Conservation (phyloP, 2,329 filamentous ascomycete species). For the Cyclaneusma minus region DNA sequence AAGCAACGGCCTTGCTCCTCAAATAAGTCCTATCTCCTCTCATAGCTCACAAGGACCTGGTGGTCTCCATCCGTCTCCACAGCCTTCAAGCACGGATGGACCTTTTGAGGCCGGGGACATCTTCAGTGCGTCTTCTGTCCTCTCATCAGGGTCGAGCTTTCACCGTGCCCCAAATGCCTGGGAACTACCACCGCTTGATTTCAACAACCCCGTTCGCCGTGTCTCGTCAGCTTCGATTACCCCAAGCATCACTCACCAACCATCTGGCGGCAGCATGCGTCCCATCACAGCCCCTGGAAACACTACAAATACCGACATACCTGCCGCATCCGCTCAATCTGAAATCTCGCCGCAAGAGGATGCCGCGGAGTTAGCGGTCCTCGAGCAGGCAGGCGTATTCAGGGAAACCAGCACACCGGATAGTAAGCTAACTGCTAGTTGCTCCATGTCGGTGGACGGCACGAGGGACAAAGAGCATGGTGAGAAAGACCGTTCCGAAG, state of each 20-base stretch:
- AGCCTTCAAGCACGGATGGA: slow-evolving; percentile 19
- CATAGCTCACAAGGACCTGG: slow-evolving; percentile 16
- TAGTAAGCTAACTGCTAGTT: slow-evolving; percentile 15
- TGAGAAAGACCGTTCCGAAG: slow-evolving; percentile 18
- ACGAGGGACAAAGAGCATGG: slow-evolving; percentile 14
- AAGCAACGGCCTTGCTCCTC: slow-evolving; percentile 19
- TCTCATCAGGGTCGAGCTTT: slow-evolving; percentile 21
- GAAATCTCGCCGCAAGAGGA: slow-evolving; percentile 23
- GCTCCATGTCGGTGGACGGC: slow-evolving; percentile 15
- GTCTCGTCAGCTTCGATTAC: slow-evolving; percentile 29
- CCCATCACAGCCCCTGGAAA: slow-evolving; percentile 18
- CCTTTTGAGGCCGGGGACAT: slow-evolving; percentile 27
- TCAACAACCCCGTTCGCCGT: slow-evolving; percentile 20
- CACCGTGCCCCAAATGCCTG: slow-evolving; percentile 26
- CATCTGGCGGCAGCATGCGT: slow-evolving; percentile 19
- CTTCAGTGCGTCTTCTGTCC: slow-evolving; percentile 33
- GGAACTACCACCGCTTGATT: slow-evolving; percentile 24
- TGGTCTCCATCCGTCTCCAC: slow-evolving; percentile 16
- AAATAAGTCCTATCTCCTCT: slow-evolving; percentile 22
- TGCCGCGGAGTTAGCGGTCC: slow-evolving; percentile 49
- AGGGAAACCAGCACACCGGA: slow-evolving; percentile 28
- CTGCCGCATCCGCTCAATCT: slow-evolving; percentile 15
- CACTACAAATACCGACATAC: slow-evolving; percentile 16
- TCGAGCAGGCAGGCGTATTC: slow-evolving; percentile 52
- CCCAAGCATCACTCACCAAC: slow-evolving; percentile 13